These are phyloP conservation scores for Monosporascus sp. DNA, from an alignment of 2,329 filamentous ascomycete genomes.

Conservation along the genomic window DNA sequence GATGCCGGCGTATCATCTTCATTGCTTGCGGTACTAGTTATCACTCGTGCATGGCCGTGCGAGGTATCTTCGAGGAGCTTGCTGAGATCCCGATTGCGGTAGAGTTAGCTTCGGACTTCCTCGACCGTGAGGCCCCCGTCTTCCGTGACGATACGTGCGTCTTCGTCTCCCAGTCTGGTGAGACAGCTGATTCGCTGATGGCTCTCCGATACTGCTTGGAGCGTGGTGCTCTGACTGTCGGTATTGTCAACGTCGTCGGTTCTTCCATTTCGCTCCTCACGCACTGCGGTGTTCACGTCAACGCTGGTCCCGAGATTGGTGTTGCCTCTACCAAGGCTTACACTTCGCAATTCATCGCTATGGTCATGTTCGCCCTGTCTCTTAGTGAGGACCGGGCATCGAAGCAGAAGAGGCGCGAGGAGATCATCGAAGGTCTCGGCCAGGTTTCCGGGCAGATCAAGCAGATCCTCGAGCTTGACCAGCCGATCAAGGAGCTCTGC, in stretches of 20 bases:
- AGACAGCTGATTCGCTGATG: constrained; percentile 96
- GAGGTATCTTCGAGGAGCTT: constrained; percentile 94
- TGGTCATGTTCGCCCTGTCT: constrained; percentile 99
- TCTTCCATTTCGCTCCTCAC: constrained; percentile 98
- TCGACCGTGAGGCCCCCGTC: constrained; percentile 91
- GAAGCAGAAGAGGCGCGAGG: constrained; percentile 84
- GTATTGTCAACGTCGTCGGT: constrained; percentile 97
- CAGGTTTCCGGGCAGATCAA: constrained; percentile 89
- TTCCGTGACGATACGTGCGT: constrained; percentile 99
- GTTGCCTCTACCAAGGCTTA: constrained; percentile 99
- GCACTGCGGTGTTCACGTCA: constrained; percentile 99
- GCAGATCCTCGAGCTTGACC: constrained; percentile 83
- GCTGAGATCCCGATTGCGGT: constrained; percentile 97
- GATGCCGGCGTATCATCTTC: constrained; percentile 96
- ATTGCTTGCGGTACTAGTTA: constrained; percentile 98
- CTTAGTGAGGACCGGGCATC: constrained; percentile 94
- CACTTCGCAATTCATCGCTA: constrained; percentile 98
- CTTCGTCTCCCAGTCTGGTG: constrained; percentile 97
- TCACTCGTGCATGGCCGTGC: constrained; percentile 99
- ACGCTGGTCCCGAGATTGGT: constrained; percentile 97
- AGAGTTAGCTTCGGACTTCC: constrained; percentile 95
- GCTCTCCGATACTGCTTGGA: constrained; percentile 97
- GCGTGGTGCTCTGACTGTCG: constrained; percentile 92
- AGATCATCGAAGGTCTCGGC: constrained; percentile 91
- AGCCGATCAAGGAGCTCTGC: constrained; percentile 92